A percentile compares a stretch with the other conserved stretches of the same genome.
Conservation (phyloP, 305 asterid genomes). For the Ilex paraguariensis region DNA sequence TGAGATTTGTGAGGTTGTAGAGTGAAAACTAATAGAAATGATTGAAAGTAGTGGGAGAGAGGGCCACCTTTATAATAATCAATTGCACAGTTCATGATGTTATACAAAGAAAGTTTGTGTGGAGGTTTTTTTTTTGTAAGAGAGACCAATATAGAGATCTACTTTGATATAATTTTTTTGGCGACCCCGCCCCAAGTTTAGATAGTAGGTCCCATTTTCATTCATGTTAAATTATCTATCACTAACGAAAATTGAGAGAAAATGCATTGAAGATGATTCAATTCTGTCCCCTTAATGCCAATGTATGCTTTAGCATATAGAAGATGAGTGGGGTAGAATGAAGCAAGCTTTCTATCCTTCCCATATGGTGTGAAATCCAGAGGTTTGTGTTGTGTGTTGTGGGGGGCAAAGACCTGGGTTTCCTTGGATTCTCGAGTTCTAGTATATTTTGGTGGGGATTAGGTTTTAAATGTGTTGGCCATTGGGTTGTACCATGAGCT, state of each 20-base stretch:
- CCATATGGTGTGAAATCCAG: constrained; percentile 18
- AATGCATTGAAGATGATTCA: no score
- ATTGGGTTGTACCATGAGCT: no score
- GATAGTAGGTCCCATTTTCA: no score
- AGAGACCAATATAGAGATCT: no score
- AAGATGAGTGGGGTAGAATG: constrained; percentile 26
- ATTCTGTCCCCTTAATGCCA: neutral
- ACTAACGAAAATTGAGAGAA: no score
- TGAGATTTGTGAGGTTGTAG: constrained; percentile 12
- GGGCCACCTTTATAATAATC: constrained; percentile 4
- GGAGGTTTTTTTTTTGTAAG: no score
- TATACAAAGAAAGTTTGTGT: no score
- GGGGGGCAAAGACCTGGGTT: constrained; percentile 27
- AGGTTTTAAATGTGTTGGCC: constrained; percentile 5
- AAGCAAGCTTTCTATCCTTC: constrained; percentile 22
- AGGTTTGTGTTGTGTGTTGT: constrained; percentile 23
- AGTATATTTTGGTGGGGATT: constrained; percentile 24
- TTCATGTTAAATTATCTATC: no score
- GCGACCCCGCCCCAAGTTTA: no score
- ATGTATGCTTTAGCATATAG: constrained; percentile 10
- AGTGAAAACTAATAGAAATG: constrained; percentile 17
- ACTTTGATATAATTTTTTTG: no score
- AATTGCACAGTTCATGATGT: no score
- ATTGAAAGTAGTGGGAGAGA: constrained; percentile 25
- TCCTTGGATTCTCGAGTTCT: constrained; percentile 40